Evolutionary conservation across 345 rosid species (phyloP), one percentile per base, ranked within the genome.

Genomic region (Chamaenerion angustifolium): DNA sequence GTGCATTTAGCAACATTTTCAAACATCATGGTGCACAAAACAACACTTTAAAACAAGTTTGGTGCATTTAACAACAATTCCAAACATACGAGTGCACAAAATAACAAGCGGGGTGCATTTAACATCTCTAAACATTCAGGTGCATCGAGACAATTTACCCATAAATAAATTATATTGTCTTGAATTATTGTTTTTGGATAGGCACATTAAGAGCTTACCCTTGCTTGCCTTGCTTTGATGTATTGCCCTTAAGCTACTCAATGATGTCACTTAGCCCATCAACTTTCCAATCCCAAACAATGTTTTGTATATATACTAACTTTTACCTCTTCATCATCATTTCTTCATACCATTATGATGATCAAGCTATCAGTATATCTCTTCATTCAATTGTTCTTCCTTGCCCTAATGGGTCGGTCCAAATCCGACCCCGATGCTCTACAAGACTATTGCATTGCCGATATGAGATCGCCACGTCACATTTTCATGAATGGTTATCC

Each of bases 381-480:
- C 14, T 49, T 48, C 14, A 60, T 71, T 49, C 58, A 37, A 16
- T n/a, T n/a, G n/a, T 14, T 56, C 25, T 49, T 62, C 37, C 10
- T 68, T 1, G 37, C 10, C 59, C 55, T 80, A 4, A 12, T 58
- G 48, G 68, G 73, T 61, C 71, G 25, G 2, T 69, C 64, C 21
- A 73, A 16, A 56, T 14, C 86, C 11, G 95, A 84, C 62, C 87
- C 86, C 0, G 71, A 73, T 45, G 81, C 95, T 12, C 78, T 85
- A 21, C 93, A 82, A 55, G 97, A 88, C 55, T 84, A 70, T 51
- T 88, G 88, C 58, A 37, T 88, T 8, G 89, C 88, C 6, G 77
- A 71, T 51, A 27, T 74, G 21, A 69, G 42, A 46, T 16, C 63
- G 21, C 43, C 57, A 11, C 60, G 7, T 15, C 40, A 64, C 8